These are phyloP conservation scores for Mycena citricolor DNA, from an alignment of 1,284 basidiomycete genomes.

Conservation along the genomic window DNA sequence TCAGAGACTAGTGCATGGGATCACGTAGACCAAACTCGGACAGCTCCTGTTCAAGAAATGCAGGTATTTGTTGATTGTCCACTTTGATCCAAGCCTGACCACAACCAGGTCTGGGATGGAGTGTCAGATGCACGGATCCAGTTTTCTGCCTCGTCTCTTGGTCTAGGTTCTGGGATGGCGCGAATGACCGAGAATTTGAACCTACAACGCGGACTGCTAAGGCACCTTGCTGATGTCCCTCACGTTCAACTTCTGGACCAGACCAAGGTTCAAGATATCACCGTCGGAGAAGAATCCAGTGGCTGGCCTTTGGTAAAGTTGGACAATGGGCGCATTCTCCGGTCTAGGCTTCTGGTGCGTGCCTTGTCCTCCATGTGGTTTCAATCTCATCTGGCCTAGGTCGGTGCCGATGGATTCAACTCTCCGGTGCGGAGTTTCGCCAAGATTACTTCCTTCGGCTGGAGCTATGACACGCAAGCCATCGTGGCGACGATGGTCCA, in stretches of 20 bases:
- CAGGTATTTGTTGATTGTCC: constrained; percentile 49
- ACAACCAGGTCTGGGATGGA: constrained; percentile 83
- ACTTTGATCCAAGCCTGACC: constrained; percentile 7
- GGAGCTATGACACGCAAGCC: constrained; percentile 89
- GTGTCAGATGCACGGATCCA: constrained; percentile 77
- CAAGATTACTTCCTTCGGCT: constrained; percentile 86
- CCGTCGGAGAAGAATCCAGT: constrained; percentile 42
- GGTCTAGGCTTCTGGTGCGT: constrained; percentile 73
- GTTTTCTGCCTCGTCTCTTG: constrained; percentile 61
- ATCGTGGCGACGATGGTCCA: constrained; percentile 89
- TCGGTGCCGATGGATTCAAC: constrained; percentile 95
- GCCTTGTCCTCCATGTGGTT: not conserved
- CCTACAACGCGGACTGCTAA: constrained; percentile 79
- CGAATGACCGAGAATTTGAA: constrained; percentile 89
- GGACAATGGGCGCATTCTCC: constrained; percentile 58
- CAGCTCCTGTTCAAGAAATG: constrained; percentile 80
- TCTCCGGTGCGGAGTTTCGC: constrained; percentile 92
- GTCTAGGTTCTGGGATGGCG: constrained; percentile 61
- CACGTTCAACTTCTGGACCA: constrained; percentile 61
- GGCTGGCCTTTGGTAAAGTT: constrained; percentile 78
- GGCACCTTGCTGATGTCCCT: constrained; percentile 46
- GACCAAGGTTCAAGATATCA: constrained; percentile 67
- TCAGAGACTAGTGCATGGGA: constrained; percentile 84
- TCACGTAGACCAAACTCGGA: constrained; percentile 71
- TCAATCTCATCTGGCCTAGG: constrained; percentile 41